Conservation (phyloP, 75 land plant genomes). For the Sequoiadendron giganteum region DNA sequence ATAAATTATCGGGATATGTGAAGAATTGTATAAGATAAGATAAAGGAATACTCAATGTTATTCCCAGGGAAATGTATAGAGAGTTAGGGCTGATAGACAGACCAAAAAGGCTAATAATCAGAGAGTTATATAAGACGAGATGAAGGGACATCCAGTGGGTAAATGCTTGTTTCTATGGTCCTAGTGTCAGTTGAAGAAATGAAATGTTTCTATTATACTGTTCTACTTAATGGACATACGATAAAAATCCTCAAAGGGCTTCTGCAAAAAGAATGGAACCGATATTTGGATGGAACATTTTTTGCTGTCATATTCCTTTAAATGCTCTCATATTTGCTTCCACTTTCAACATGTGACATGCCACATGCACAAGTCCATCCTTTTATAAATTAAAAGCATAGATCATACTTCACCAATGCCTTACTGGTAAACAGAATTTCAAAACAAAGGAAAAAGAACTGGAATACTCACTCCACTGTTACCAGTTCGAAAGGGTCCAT, state of each 20-base stretch:
- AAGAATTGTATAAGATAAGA: not conserved
- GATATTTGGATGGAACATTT: not conserved
- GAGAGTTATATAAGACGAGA: not conserved
- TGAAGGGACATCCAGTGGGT: not conserved
- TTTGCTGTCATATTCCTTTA: not conserved
- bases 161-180: not conserved
- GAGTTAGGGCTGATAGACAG: not conserved
- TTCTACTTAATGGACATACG: not conserved
- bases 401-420: not conserved
- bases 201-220: not conserved
- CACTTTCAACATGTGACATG: not conserved
- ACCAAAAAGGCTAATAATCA: not conserved
- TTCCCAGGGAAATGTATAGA: too few relatives aligned
- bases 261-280: not conserved
- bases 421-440: constrained; percentile 1
- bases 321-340: not conserved
- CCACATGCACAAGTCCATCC: not conserved
- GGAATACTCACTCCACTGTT: constrained; percentile 57
- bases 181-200: not conserved
- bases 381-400: not conserved
- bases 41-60: not conserved
- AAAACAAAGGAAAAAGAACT: not conserved
- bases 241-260: not conserved
- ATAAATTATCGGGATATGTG: not conserved
- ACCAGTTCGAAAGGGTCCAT: constrained; percentile 77